A percentile compares a stretch with the other conserved stretches of the same genome.
Conservation (phyloP, 208 protist genomes). For the Endotrypanum monterogeii region DNA sequence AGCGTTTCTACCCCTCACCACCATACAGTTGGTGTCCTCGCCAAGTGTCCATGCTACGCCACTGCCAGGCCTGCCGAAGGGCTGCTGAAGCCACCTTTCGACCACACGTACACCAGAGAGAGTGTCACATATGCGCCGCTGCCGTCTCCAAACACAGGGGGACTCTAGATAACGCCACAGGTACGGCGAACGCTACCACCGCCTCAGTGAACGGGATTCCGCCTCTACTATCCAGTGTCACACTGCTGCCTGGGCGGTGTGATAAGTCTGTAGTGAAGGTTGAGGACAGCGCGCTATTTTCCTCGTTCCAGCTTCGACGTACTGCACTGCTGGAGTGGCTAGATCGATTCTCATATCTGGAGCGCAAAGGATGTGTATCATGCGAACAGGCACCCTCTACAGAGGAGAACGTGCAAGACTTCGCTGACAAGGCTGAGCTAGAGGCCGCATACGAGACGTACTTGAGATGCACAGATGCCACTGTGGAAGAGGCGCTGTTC, state of each 20-base stretch:
- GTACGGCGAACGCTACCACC: neutral
- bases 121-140: slow-evolving; percentile 43
- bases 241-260: neutral
- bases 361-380: neutral
- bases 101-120: slow-evolving; percentile 46
- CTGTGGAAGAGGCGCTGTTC: slow-evolving; percentile 2
- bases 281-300: neutral
- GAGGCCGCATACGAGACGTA: slow-evolving; percentile 16
- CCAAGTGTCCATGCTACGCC: neutral
- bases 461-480: slow-evolving; percentile 10
- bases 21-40: neutral
- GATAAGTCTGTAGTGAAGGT: neutral
- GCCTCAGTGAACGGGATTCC: neutral
- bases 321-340: slow-evolving; percentile 19
- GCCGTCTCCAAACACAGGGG: slow-evolving; percentile 1
- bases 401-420: neutral
- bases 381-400: neutral
- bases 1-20: neutral
- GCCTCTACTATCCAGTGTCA: neutral
- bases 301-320: slow-evolving; percentile 13
- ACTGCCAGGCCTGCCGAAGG: neutral
- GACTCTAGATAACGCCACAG: neutral
- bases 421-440: neutral
- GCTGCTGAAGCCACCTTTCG: slow-evolving; percentile 18
- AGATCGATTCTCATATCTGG: neutral